A percentile compares a stretch with the other conserved stretches of the same genome.
phyloP scores from a whole-genome alignment of 2,329 filamentous ascomycete genomes.

The Penicillium verrucosum region DNA sequence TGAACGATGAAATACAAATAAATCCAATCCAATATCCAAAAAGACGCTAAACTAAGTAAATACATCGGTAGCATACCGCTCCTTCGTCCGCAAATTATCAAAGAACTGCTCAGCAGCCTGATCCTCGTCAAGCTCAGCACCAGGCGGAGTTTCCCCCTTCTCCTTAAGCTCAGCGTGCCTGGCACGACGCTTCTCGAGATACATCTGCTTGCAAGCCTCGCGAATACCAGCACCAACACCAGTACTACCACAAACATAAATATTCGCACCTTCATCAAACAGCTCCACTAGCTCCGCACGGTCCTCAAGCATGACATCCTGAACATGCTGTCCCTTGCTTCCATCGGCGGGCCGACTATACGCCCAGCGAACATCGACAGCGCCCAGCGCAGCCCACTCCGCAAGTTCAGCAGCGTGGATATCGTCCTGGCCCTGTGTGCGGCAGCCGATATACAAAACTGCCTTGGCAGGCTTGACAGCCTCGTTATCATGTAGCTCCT shows the following conservation, averaged over 20 bases:
- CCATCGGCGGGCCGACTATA: constrained; percentile 52
- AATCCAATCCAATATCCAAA: neutral
- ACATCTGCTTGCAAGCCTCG: constrained; percentile 38
- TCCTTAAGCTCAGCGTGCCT: constrained; percentile 37
- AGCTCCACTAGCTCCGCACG: constrained; percentile 45
- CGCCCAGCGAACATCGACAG: constrained; percentile 60
- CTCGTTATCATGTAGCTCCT: constrained; percentile 11
- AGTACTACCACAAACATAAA: constrained; percentile 64
- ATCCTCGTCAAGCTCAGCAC: constrained; percentile 24
- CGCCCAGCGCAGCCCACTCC: constrained; percentile 60
- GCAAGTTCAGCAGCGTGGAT: constrained; percentile 36
- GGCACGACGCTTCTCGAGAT: constrained; percentile 25
- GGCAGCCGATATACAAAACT: constrained; percentile 38
- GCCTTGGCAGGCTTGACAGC: constrained; percentile 29
- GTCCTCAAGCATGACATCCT: constrained; percentile 52
- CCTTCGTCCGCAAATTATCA: constrained; percentile 41
- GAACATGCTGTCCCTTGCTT: constrained; percentile 53
- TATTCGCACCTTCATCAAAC: constrained; percentile 51
- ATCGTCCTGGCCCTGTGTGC: constrained; percentile 34
- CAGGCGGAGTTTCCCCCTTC: constrained; percentile 35
- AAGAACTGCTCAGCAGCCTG: constrained; percentile 30
- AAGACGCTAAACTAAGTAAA: constrained; percentile 40
- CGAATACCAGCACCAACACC: constrained; percentile 51
- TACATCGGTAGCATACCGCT: constrained; percentile 59
- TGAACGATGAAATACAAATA: neutral